Evolutionary conservation across 768 basidiomycete genomes (phyloP).

Genomic region (Cystobasidium ongulense): DNA sequence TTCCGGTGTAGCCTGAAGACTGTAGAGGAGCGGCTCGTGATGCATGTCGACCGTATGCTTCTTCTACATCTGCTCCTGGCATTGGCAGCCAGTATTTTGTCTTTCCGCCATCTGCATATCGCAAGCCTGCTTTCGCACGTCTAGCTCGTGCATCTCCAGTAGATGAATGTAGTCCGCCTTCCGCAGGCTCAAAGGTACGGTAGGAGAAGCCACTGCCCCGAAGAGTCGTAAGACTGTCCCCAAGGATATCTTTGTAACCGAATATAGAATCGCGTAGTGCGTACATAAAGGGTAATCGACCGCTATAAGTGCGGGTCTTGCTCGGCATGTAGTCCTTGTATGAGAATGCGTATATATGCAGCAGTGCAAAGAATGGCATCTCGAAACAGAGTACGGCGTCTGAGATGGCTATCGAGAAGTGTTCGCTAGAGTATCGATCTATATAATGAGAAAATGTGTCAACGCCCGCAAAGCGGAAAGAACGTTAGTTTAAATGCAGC

Average conservation of each 20-base stretch:
- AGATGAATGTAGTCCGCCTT: slow-evolving; percentile 74
- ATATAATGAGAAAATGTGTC: neutral
- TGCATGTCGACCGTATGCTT: slow-evolving; percentile 25
- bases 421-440: slow-evolving; percentile 43
- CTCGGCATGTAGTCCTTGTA: slow-evolving; percentile 74
- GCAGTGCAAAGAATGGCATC: slow-evolving; percentile 93
- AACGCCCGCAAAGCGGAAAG: neutral
- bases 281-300: slow-evolving; percentile 78
- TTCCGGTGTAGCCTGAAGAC: neutral
- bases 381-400: slow-evolving; percentile 90
- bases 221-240: slow-evolving; percentile 73
- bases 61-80: slow-evolving; percentile 43
- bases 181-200: slow-evolving; percentile 89
- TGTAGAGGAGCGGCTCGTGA: slow-evolving; percentile 7
- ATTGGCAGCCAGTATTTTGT: slow-evolving; percentile 93
- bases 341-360: slow-evolving; percentile 91
- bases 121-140: slow-evolving; percentile 79
- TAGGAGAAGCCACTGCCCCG: slow-evolving; percentile 88
- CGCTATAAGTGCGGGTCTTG: slow-evolving; percentile 56
- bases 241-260: slow-evolving; percentile 61
- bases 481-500: slow-evolving; percentile 20
- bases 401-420: slow-evolving; percentile 68
- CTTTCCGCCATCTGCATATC: slow-evolving; percentile 83
- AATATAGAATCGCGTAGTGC: slow-evolving; percentile 79
- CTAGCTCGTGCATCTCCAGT: slow-evolving; percentile 68